phyloP scores from a whole-genome alignment of 2,329 filamentous ascomycete species.

The Diaporthe nobilis region DNA sequence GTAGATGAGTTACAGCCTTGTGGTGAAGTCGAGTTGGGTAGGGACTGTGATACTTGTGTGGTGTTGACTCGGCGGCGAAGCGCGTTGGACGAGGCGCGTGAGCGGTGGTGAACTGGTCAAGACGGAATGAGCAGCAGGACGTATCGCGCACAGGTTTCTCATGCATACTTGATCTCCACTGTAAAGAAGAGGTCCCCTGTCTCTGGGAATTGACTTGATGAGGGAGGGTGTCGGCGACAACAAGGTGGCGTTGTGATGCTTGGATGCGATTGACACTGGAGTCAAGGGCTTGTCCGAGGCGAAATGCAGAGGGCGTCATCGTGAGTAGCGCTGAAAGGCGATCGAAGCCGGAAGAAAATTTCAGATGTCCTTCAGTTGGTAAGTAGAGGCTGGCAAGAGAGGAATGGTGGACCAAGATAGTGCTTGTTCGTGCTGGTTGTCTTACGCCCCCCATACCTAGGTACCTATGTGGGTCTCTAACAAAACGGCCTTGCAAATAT shows the following conservation, averaged over 20 bases:
- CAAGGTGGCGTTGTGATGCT: not conserved
- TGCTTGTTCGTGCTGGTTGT: not conserved
- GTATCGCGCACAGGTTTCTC: too few relatives aligned
- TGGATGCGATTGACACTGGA: not conserved
- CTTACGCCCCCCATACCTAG: not conserved
- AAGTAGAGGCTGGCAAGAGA: too few relatives aligned
- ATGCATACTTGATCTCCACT: accelerated
- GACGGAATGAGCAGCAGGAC: too few relatives aligned
- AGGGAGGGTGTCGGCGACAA: not conserved
- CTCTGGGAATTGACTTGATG: not conserved
- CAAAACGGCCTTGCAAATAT: not conserved
- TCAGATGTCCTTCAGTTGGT: not conserved
- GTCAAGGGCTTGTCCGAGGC: not conserved
- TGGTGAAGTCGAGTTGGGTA: not conserved
- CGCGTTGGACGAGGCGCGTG: not conserved
- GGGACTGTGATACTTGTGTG: too few relatives aligned
- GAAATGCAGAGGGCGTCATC: not conserved
- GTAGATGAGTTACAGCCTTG: too few relatives aligned
- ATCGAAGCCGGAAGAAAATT: too few relatives aligned
- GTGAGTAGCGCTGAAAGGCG: not conserved
- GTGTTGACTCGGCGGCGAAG: not conserved
- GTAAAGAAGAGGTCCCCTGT: accelerated
- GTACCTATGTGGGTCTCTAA: not conserved
- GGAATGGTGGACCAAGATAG: not conserved
- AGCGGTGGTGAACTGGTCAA: not conserved